Conservation (phyloP, 2,329 filamentous ascomycete species). For the Aspergillus hiratsukae region DNA sequence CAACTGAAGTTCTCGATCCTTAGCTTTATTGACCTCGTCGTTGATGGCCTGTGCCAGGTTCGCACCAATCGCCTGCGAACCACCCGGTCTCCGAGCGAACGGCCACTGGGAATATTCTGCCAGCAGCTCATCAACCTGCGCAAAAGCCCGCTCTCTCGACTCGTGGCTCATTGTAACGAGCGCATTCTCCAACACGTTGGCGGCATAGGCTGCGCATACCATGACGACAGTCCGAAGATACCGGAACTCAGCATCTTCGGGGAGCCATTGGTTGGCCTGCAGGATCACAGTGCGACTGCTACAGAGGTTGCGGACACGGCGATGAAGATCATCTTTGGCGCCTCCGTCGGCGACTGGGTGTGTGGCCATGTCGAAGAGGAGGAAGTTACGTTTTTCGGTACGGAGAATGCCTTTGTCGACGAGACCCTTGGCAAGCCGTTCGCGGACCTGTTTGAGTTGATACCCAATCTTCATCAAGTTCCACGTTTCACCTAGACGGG, state of each 20-base stretch:
- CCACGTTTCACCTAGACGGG: slow-evolving; percentile 82
- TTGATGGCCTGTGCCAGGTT: slow-evolving; percentile 83
- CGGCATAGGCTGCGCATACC: slow-evolving; percentile 97
- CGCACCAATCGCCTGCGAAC: slow-evolving; percentile 79
- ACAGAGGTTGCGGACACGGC: slow-evolving; percentile 85
- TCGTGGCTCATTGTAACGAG: slow-evolving; percentile 90
- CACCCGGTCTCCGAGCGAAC: slow-evolving; percentile 74
- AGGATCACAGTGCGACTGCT: slow-evolving; percentile 93
- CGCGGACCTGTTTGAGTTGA: slow-evolving; percentile 97
- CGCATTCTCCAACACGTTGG: slow-evolving; percentile 98
- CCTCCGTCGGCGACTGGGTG: slow-evolving; percentile 94
- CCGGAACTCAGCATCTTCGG: slow-evolving; percentile 90
- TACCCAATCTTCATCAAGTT: slow-evolving; percentile 99
- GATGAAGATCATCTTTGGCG: slow-evolving; percentile 94
- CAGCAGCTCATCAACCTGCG: slow-evolving; percentile 91
- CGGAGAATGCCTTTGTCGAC: slow-evolving; percentile 98
- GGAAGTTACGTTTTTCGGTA: slow-evolving; percentile 98
- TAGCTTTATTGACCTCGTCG: slow-evolving; percentile 80
- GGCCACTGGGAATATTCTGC: slow-evolving; percentile 98
- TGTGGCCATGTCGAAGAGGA: slow-evolving; percentile 99
- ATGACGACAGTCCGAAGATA: slow-evolving; percentile 88
- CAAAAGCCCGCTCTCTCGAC: slow-evolving; percentile 87
- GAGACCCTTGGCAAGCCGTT: slow-evolving; percentile 92
- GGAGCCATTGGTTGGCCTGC: slow-evolving; percentile 78
- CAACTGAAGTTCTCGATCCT: slow-evolving; percentile 92